Evolutionary conservation across 2,329 filamentous ascomycete species (phyloP).

Genomic region (Dryadomyces quercus-mongolicae): DNA sequence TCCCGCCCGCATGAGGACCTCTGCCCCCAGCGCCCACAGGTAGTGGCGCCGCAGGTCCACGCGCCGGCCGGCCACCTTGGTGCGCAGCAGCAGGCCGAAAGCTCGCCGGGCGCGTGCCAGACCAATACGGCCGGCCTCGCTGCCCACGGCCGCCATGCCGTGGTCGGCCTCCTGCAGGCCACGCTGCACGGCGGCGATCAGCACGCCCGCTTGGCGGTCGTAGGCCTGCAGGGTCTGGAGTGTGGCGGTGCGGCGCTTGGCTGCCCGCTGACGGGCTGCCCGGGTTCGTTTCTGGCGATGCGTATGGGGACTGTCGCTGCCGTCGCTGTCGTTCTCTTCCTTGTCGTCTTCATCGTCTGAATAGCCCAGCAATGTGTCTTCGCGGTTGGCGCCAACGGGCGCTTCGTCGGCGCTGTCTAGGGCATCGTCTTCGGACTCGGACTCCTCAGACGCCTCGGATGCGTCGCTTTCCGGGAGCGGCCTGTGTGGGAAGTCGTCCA

Average conservation of each 20-base stretch:
- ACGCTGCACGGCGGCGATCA: conserved; percentile 59
- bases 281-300: neutral
- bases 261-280: conserved; percentile 1
- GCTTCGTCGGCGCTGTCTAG: conserved; percentile 22
- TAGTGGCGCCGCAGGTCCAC: conserved; percentile 59
- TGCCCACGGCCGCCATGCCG: conserved; percentile 1
- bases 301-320: neutral
- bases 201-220: conserved; percentile 46
- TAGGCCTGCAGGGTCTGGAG: conserved; percentile 11
- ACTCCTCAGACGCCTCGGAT: neutral
- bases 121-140: conserved; percentile 22
- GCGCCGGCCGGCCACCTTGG: conserved; percentile 32
- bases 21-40: conserved; percentile 75
- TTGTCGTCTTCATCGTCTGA: neutral
- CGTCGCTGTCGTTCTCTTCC: neutral
- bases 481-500: conserved; percentile 40
- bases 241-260: conserved; percentile 22
- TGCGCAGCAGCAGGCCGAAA: conserved; percentile 60
- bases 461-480: conserved; percentile 16
- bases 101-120: conserved; percentile 60
- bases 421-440: neutral
- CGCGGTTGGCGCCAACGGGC: conserved; percentile 4
- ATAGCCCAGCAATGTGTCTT: neutral
- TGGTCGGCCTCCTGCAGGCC: conserved; percentile 42
- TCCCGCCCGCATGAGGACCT: conserved; percentile 60